Evolutionary conservation across 2,329 filamentous ascomycete species (phyloP).

Genomic region (Alternaria postmessia): DNA sequence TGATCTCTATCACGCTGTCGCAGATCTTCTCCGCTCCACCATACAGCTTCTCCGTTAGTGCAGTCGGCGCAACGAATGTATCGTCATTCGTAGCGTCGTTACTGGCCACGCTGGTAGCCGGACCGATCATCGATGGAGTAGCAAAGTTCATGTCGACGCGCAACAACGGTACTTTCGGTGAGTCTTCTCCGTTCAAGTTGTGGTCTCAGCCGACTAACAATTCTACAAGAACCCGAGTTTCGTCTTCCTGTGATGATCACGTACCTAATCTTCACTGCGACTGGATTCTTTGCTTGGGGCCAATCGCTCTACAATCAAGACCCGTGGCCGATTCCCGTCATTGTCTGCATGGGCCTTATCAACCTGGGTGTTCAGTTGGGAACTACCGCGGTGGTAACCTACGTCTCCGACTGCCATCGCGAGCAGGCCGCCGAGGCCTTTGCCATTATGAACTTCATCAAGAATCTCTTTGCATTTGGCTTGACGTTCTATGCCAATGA

Average conservation of each 20-base stretch:
- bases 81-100: slow-evolving; percentile 36
- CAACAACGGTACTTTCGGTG: slow-evolving; percentile 34
- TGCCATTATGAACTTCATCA: slow-evolving; percentile 39
- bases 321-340: slow-evolving; percentile 36
- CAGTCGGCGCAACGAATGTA: slow-evolving; percentile 33
- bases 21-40: slow-evolving; percentile 38
- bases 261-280: slow-evolving; percentile 31
- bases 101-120: slow-evolving; percentile 28
- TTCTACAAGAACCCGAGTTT: slow-evolving; percentile 31
- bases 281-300: slow-evolving; percentile 39
- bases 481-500: slow-evolving; percentile 35
- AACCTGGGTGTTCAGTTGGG: slow-evolving; percentile 36
- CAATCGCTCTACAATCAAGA: slow-evolving; percentile 25
- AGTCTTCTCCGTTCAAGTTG: not conserved
- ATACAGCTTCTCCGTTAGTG: slow-evolving; percentile 35
- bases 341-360: slow-evolving; percentile 38
- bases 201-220: not conserved
- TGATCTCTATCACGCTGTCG: slow-evolving; percentile 36
- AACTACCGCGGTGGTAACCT: slow-evolving; percentile 33
- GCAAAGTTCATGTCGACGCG: slow-evolving; percentile 34
- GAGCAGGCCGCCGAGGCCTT: slow-evolving; percentile 37
- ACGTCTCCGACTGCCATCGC: slow-evolving; percentile 35
- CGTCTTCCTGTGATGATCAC: slow-evolving; percentile 35
- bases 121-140: slow-evolving; percentile 30
- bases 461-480: slow-evolving; percentile 38